A percentile compares a stretch with the other conserved stretches of the same genome.
These are phyloP conservation scores for Begonia loranthoides DNA, from an alignment of 306 rosid genomes.

Conservation along the genomic window DNA sequence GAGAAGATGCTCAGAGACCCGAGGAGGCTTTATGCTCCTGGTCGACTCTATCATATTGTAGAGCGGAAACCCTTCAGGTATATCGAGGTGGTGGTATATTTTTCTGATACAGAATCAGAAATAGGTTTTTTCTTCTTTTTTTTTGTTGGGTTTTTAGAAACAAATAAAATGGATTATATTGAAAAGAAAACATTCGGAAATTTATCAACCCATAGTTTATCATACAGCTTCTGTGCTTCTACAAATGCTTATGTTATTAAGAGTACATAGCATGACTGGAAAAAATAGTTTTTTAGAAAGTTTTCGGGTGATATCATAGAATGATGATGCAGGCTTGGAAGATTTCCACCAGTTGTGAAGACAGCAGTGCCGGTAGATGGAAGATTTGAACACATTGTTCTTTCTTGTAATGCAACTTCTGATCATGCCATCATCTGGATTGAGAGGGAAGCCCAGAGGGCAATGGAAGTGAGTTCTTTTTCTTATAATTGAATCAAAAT, in stretches of 20 bases:
- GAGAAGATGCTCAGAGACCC: conserved; percentile 85
- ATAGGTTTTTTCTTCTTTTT: no score
- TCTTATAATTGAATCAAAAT: not conserved
- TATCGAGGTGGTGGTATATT: not conserved
- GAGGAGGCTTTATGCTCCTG: conserved; percentile 85
- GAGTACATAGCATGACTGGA: not conserved
- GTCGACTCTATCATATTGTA: conserved; percentile 94
- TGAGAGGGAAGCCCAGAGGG: conserved; percentile 73
- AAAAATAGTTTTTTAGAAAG: not conserved
- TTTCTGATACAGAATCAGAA: not conserved
- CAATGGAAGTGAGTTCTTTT: conserved; percentile 52
- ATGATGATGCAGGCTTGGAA: conserved; percentile 42
- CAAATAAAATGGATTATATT: no score
- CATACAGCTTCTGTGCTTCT: no score
- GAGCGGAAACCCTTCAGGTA: conserved; percentile 94
- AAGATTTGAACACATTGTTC: conserved; percentile 84
- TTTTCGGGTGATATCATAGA: not conserved
- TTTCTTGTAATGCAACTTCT: conserved; percentile 76
- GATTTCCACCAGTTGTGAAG: conserved; percentile 86
- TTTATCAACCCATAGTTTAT: no score
- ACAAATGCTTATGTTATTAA: not conserved
- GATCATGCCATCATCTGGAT: conserved; percentile 92
- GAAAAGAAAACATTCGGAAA: no score
- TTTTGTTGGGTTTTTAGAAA: no score
- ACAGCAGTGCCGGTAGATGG: conserved; percentile 98